These are phyloP conservation scores for Populus tomentosa DNA, from an alignment of 441 rosid species.

Conservation along the genomic window DNA sequence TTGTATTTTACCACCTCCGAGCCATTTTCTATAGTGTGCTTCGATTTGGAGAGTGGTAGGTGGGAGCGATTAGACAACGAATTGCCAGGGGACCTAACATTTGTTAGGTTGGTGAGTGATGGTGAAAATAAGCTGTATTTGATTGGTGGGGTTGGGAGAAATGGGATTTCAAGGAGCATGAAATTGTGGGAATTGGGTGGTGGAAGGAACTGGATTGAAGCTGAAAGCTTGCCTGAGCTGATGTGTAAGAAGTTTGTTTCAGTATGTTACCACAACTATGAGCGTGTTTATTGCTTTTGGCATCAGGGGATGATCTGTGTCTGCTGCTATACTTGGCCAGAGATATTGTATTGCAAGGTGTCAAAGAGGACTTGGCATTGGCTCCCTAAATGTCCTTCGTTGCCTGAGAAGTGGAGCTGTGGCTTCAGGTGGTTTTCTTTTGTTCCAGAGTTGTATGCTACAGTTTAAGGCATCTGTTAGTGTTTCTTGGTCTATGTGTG, in stretches of 20 bases:
- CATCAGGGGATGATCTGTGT: conserved; percentile 73
- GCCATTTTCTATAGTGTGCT: conserved; percentile 50
- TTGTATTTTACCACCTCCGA: conserved; percentile 57
- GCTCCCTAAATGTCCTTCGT: conserved; percentile 73
- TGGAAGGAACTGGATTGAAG: conserved; percentile 47
- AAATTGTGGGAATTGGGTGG: conserved; percentile 55
- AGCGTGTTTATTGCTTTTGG: conserved; percentile 81
- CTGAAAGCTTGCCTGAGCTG: conserved; percentile 59
- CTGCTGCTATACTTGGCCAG: conserved; percentile 94
- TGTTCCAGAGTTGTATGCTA: conserved; percentile 57
- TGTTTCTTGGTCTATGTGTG: neutral
- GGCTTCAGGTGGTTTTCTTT: conserved; percentile 92
- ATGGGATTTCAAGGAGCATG: conserved; percentile 73
- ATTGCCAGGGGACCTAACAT: conserved; percentile 50
- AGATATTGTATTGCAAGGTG: conserved; percentile 69
- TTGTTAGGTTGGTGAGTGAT: conserved; percentile 56
- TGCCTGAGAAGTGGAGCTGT: conserved; percentile 87
- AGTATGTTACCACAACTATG: conserved; percentile 85
- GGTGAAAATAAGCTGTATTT: conserved; percentile 48
- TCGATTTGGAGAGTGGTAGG: conserved; percentile 40
- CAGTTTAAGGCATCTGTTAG: conserved; percentile 31
- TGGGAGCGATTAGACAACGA: conserved; percentile 35
- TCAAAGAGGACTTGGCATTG: conserved; percentile 82
- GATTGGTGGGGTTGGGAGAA: conserved; percentile 75
- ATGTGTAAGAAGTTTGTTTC: conserved; percentile 77